phyloP scores from a whole-genome alignment of 108 stramenopile species.

The Skeletonema menzelii region DNA sequence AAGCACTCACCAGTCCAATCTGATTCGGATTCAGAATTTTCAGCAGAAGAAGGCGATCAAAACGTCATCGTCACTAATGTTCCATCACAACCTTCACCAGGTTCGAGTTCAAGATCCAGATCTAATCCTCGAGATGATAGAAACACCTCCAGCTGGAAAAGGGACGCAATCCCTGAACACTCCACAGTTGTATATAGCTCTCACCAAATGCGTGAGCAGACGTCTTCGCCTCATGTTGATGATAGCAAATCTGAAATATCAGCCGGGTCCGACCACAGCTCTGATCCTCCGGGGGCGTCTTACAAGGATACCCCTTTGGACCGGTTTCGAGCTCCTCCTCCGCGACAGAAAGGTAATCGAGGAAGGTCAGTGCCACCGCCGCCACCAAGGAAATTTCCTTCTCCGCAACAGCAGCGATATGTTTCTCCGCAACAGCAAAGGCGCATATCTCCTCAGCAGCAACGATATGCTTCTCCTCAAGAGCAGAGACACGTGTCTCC shows the following conservation, averaged over 20 bases:
- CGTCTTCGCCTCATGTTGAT: background rate
- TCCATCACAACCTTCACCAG: background rate
- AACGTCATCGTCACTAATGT: background rate
- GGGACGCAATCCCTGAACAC: slow-evolving; percentile 15
- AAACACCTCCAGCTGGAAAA: slow-evolving; percentile 6
- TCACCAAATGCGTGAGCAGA: background rate
- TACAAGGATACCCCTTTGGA: slow-evolving; percentile 12
- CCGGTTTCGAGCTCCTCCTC: slow-evolving; percentile 3
- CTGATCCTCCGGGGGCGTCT: slow-evolving; percentile 47
- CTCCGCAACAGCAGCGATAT: slow-evolving; percentile 11
- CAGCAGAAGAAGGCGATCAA: background rate
- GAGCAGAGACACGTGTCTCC: slow-evolving; percentile 2
- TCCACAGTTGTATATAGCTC: slow-evolving; percentile 13
- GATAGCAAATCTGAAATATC: slow-evolving; percentile 34
- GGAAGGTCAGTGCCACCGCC: slow-evolving; percentile 16
- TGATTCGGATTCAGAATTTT: slow-evolving; percentile 1
- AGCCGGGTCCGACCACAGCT: slow-evolving; percentile 27
- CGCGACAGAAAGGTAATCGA: slow-evolving; percentile 2
- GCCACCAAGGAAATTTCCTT: slow-evolving; percentile 12
- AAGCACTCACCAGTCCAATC: slow-evolving; percentile 9
- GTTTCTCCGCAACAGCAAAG: slow-evolving; percentile 6
- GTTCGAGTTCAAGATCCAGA: background rate
- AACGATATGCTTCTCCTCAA: slow-evolving; percentile 14
- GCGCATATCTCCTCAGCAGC: slow-evolving; percentile 1
- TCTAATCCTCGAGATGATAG: slow-evolving; percentile 19